Evolutionary conservation across 208 protist genomes (phyloP).

Genomic region (Phytomonas sp.): DNA sequence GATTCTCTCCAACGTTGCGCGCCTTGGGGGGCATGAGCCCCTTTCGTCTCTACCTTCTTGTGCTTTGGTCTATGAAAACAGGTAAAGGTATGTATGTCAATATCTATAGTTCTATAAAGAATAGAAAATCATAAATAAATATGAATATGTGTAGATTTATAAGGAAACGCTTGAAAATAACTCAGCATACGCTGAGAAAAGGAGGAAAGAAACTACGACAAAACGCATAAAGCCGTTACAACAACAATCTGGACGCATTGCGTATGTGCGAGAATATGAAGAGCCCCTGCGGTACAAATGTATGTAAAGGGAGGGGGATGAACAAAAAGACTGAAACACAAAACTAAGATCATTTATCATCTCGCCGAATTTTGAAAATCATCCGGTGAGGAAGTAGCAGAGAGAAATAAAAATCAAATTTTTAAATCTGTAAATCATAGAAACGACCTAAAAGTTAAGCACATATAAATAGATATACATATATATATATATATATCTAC

Average conservation of each 20-base stretch:
- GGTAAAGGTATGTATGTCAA: neutral
- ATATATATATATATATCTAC: slow-evolving; percentile 1
- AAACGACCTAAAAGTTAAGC: neutral
- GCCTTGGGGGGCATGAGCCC: neutral
- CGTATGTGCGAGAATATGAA: neutral
- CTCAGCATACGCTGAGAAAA: neutral
- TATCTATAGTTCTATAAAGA: neutral
- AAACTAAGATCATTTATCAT: neutral
- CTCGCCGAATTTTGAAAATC: neutral
- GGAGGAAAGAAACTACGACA: neutral
- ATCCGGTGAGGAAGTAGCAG: neutral
- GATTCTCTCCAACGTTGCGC: neutral
- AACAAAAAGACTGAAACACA: slow-evolving; percentile 2
- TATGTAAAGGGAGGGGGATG: neutral
- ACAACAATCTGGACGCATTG: slow-evolving; percentile 2
- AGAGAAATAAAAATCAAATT: neutral
- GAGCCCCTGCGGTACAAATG: neutral
- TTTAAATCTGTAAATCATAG: neutral
- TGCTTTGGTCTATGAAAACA: slow-evolving; percentile 9
- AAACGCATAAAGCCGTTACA: neutral
- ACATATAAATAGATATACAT: neutral
- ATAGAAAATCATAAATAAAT: neutral
- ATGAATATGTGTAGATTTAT: neutral
- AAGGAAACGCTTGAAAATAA: neutral
- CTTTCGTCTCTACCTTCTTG: neutral